These are phyloP conservation scores for Lentinula guzmanii DNA, from an alignment of 768 basidiomycete species.

Conservation along the genomic window DNA sequence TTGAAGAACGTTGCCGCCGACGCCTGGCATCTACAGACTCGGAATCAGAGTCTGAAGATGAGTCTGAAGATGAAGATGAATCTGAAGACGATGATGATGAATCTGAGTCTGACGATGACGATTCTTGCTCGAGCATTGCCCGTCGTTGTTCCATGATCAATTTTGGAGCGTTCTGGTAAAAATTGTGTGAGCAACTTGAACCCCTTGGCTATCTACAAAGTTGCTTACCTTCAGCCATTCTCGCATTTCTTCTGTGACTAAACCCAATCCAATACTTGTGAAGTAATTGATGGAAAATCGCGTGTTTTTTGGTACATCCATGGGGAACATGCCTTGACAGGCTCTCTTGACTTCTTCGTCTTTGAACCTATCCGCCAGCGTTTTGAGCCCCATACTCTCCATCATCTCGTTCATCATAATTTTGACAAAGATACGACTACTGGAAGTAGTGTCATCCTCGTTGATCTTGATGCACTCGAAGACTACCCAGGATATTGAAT, in stretches of 20 bases:
- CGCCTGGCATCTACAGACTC: conserved; percentile 28
- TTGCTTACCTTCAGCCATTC: conserved; percentile 82
- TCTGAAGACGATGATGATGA: conserved; percentile 27
- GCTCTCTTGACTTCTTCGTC: conserved; percentile 74
- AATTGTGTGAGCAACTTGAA: conserved; percentile 6
- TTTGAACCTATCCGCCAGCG: conserved; percentile 82
- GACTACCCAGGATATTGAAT: conserved; percentile 86
- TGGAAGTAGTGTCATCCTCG: conserved; percentile 96
- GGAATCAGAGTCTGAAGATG: conserved; percentile 29
- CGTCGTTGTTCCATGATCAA: conserved; percentile 93
- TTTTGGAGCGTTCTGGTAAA: conserved; percentile 80
- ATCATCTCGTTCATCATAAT: conserved; percentile 94
- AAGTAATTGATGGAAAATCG: conserved; percentile 98
- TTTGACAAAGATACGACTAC: conserved; percentile 95
- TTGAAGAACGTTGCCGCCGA: conserved; percentile 21
- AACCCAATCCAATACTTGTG: conserved; percentile 88
- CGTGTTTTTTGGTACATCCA: conserved; percentile 95
- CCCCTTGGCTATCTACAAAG: background rate
- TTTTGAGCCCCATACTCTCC: conserved; percentile 89
- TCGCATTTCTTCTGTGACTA: conserved; percentile 92
- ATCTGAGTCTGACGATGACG: conserved; percentile 29
- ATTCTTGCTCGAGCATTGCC: conserved; percentile 73
- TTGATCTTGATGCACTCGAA: conserved; percentile 86
- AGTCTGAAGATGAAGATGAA: conserved; percentile 5
- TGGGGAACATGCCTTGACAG: conserved; percentile 87